Base-by-base conservation (phyloP, 805 yeast species). In the Tetrapisispora taiwanensis region DNA sequence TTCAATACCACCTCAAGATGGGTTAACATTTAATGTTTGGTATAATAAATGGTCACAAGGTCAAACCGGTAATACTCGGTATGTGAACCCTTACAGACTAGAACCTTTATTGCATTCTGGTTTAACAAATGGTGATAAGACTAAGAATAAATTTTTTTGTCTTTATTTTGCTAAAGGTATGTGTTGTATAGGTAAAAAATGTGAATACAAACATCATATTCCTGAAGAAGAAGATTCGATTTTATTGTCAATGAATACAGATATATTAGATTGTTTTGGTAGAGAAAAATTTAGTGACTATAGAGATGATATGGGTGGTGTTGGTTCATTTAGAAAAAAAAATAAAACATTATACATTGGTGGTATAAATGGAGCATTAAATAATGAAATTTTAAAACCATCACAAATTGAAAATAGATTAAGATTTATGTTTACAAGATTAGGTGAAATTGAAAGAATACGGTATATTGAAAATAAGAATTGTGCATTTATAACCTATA, bases 231-330 rank as follows among this genome's bases (percentile, higher is more conserved):
- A 61, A 7, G 96, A 89, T 55, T 62, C 69, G 32, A 70, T 70
- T 38, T 72, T 79, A 2, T 72, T 81, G 1, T 77, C 87, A 0
- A 28, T 54, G 46, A 48, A 49, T 27, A 56, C 55, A n/a, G 56
- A 49, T 39, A 54, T 53, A 0, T 71, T 77, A 22, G 98, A 90
- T 63, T 89, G 97, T 56, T 90, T 90, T 69, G 97, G 97, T 1
- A 68, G 98, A 47, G 95, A 85, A 56, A 86, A 84, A 60, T 82
- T 82, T 49, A 70, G 83, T 1, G 83, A 78, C 39, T 86, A 85
- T 55, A 68, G 88, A 52, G 96, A 90, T 51, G 97, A 90, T 63
- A 88, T 88, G 96, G 78, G 83, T 26, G 98, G 98, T 30, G 81
- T 88, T 3, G 98, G 97, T 0, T 79, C 86, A 20, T 79, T 90